Conservation (phyloP, 2,329 filamentous ascomycete genomes). For the Tricladium varicosporioides region DNA sequence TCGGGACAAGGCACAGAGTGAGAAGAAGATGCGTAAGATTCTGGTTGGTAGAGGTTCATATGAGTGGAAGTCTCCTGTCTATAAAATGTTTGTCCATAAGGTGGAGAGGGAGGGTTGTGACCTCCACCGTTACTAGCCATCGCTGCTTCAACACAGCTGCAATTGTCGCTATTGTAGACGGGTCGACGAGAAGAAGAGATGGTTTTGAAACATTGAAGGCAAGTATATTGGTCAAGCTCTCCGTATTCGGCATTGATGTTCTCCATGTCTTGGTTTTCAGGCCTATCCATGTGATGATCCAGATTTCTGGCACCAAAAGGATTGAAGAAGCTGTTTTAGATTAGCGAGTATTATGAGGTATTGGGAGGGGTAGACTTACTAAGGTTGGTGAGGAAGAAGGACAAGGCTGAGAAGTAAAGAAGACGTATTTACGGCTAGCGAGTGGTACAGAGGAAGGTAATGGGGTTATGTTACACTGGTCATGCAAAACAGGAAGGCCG, state of each 20-base stretch:
- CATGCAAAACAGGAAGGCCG: no score
- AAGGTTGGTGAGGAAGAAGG: conserved; percentile 16
- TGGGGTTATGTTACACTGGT: no score
- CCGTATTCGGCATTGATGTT: conserved; percentile 12
- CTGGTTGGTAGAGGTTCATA: conserved; percentile 4
- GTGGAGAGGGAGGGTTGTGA: background rate
- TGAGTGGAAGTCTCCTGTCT: background rate
- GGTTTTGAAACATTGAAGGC: conserved; percentile 21
- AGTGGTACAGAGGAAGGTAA: no score
- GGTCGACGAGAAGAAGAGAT: conserved; percentile 26
- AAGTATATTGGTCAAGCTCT: conserved; percentile 21
- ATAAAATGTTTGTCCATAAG: conserved; percentile 5
- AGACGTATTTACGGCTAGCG: conserved; percentile 16
- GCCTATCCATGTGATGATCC: conserved; percentile 10
- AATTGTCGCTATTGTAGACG: conserved; percentile 27
- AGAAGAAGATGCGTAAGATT: conserved; percentile 16
- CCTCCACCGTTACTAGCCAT: conserved; percentile 2
- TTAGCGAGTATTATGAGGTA: conserved; percentile 5
- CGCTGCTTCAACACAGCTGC: conserved; percentile 24
- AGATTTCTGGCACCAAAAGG: conserved; percentile 8
- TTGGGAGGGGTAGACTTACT: background rate
- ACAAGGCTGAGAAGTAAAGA: conserved; percentile 20
- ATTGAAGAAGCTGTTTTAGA: conserved; percentile 5
- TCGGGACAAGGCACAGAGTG: conserved; percentile 17
- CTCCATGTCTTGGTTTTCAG: conserved; percentile 7